Evolutionary conservation across 2,329 filamentous ascomycete species (phyloP).

Genomic region (Pseudocercospora cruenta): DNA sequence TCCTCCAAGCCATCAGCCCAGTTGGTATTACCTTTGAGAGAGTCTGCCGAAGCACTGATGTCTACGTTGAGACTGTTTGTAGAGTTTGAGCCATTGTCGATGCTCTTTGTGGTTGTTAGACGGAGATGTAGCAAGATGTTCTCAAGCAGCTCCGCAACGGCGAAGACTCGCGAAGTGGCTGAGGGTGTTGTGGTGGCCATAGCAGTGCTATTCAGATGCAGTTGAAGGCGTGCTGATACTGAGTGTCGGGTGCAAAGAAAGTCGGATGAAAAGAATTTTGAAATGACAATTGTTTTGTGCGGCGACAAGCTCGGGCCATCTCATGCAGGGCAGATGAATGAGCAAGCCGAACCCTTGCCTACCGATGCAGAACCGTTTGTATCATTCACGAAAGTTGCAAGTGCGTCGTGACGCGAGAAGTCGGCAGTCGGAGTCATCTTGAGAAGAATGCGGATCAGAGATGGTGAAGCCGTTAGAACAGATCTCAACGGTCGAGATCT

Average conservation of each 20-base stretch:
- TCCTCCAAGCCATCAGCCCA: constrained; percentile 9
- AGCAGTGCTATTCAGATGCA: not conserved
- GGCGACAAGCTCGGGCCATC: not conserved
- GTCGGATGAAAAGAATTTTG: not conserved
- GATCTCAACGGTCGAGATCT: not conserved
- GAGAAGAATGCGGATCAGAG: not conserved
- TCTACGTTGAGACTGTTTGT: not conserved
- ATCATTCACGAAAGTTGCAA: not conserved
- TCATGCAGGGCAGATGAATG: not conserved
- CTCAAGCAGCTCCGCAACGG: constrained; percentile 2
- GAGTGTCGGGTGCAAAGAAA: not conserved
- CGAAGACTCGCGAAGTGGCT: constrained; percentile 2
- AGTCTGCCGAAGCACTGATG: not conserved
- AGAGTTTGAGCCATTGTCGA: not conserved
- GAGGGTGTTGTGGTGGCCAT: not conserved
- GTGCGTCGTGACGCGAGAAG: not conserved
- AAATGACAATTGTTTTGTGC: not conserved
- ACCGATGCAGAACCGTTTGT: not conserved
- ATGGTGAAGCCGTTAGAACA: not conserved
- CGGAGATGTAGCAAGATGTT: constrained; percentile 4
- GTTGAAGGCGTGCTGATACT: not conserved
- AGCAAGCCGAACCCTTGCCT: not conserved
- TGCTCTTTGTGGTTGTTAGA: not conserved
- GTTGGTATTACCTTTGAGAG: not conserved
- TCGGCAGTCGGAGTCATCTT: not conserved